These are phyloP conservation scores for Xenosphaeropsis pyriputrescens DNA, from an alignment of 2,329 filamentous ascomycete genomes.

Conservation along the genomic window DNA sequence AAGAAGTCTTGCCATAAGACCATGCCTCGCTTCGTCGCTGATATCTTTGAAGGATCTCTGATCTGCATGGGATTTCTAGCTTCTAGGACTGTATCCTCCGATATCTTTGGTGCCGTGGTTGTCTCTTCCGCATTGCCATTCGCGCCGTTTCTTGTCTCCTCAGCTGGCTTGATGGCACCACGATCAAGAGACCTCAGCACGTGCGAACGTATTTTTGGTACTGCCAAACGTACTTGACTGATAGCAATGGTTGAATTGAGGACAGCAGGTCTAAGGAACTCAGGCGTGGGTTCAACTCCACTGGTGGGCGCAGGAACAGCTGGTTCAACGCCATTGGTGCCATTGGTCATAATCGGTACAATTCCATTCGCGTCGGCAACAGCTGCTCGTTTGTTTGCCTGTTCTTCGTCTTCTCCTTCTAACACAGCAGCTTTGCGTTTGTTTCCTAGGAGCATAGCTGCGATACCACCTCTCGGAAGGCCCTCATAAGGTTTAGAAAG, in stretches of 20 bases:
- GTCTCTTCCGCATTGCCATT: constrained; percentile 43
- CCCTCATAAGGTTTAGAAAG: constrained; percentile 90
- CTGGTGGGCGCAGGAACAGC: constrained; percentile 47
- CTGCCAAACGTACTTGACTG: constrained; percentile 72
- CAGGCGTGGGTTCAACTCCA: constrained; percentile 56
- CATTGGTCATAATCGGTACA: constrained; percentile 61
- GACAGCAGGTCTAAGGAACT: constrained; percentile 78
- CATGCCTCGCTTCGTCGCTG: constrained; percentile 65
- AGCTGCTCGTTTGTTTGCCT: constrained; percentile 42
- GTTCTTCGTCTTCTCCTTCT: constrained; percentile 53
- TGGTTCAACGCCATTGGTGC: constrained; percentile 62
- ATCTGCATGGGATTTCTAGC: constrained; percentile 56
- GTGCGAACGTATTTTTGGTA: constrained; percentile 72
- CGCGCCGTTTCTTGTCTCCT: constrained; percentile 16
- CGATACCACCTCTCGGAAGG: constrained; percentile 76
- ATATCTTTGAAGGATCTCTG: constrained; percentile 73
- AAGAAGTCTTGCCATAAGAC: constrained; percentile 90
- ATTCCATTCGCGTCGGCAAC: constrained; percentile 49
- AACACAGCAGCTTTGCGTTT: constrained; percentile 69
- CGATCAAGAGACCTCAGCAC: constrained; percentile 72
- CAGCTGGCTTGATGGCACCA: constrained; percentile 29
- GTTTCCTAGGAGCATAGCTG: constrained; percentile 77
- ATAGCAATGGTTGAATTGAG: constrained; percentile 68
- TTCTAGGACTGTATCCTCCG: constrained; percentile 69
- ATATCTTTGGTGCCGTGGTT: constrained; percentile 24